Base-by-base conservation (phyloP, 306 rosid genomes). In the Castanospermum australe region DNA sequence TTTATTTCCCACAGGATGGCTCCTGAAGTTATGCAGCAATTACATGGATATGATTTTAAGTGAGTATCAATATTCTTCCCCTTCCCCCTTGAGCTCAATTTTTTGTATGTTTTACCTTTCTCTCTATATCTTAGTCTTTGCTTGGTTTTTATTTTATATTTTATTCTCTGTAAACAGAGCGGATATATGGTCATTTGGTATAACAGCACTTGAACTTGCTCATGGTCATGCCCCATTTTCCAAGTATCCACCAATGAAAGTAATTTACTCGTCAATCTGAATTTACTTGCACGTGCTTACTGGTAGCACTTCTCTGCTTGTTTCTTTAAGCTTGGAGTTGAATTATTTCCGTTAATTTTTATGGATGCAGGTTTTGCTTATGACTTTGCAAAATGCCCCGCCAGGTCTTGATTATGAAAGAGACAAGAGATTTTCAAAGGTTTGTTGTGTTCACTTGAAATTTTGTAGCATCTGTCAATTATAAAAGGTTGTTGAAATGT, bases 201-300 rank as follows among this genome's bases (percentile, higher is more conserved):
- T 94, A 89, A 94, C 99, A 55, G 99, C 99, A 57, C 99, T 94
- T 60, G 99, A 94, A 84, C 99, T 94, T 82, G 99, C 99, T 68
- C 99, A 94, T 82, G 99, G 99, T 30, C 99, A 94, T 82, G 97
- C 99, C 73, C 99, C 99, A 39, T 94, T 92, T 92, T 94, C 99
- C 63, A 94, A 92, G 86, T 91, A 94, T 84, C 99, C 99, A 35
- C 97, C 99, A 0, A 92, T 91, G 97, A 94, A 94, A 85, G 99
- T 94, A 94, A 89, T 75, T 78, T 79, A 75, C 78, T 73, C 63
- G 41, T 77, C 77, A 62, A 62, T 82, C 62, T 14, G 41, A 79
- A 69, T 70, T 66, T 62, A 42, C 52, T 65, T 71, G 74, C 59
- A 32, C 45, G 54, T 41, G 33, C 80, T 30, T 51, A 14, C 62